phyloP scores from a whole-genome alignment of 495 filamentous ascomycete genomes.

The Aspergillus bertholletiae region DNA sequence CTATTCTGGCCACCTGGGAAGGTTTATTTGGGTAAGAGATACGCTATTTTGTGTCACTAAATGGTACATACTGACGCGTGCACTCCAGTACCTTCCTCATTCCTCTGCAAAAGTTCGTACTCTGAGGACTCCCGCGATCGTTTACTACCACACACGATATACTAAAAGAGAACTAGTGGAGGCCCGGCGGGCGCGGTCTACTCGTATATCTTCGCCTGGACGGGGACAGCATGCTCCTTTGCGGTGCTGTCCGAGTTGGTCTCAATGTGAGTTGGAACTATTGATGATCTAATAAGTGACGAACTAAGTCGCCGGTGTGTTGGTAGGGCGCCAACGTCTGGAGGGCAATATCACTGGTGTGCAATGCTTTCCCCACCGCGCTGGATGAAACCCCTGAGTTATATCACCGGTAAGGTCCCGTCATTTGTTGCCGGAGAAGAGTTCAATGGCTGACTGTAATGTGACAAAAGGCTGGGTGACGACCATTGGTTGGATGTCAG shows the following conservation, averaged over 20 bases:
- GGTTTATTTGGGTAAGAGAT: constrained; percentile 35
- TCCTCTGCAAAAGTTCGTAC: constrained; percentile 30
- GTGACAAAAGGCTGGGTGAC: constrained; percentile 39
- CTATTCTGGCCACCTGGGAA: constrained; percentile 50
- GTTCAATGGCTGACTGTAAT: not conserved
- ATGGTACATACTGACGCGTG: no score
- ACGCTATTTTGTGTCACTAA: no score
- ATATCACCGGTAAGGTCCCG: constrained; percentile 35
- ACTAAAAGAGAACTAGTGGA: constrained; percentile 26
- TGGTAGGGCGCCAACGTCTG: constrained; percentile 38
- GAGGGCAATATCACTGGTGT: constrained; percentile 52
- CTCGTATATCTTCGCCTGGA: constrained; percentile 48
- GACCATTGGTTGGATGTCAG: constrained; percentile 41
- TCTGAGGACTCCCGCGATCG: not conserved
- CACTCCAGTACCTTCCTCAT: constrained; percentile 25
- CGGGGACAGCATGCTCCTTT: constrained; percentile 26
- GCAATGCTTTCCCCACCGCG: constrained; percentile 40
- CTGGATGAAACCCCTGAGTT: constrained; percentile 39
- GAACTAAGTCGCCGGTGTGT: not conserved
- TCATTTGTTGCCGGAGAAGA: not conserved
- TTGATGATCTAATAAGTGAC: not conserved
- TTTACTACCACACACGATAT: not conserved
- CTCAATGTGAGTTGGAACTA: constrained; percentile 20
- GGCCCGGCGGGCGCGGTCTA: constrained; percentile 51
- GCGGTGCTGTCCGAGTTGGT: constrained; percentile 33